Conservation (phyloP, 352 stramenopile species). For the Globisporangium paddicum region DNA sequence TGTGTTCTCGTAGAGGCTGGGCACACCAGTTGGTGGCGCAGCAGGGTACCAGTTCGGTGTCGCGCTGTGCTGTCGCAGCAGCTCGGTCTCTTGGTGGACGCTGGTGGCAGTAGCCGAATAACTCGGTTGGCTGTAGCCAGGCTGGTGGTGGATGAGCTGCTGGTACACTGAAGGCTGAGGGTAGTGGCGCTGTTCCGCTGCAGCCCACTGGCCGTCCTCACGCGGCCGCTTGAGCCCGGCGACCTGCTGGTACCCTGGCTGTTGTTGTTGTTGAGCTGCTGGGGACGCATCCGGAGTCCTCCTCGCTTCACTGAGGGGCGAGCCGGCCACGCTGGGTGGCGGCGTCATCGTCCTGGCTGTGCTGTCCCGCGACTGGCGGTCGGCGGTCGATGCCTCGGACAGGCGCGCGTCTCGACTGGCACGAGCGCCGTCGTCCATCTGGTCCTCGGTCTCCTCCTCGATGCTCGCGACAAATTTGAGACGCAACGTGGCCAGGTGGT, state of each 20-base stretch:
- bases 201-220: not conserved
- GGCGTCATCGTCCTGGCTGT: no score
- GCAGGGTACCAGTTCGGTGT: not conserved
- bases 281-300: not conserved
- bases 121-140: not conserved
- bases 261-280: not conserved
- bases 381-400: not conserved
- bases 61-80: not conserved
- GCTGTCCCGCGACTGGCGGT: not conserved
- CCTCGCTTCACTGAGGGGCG: not conserved
- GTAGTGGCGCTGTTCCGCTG: not conserved
- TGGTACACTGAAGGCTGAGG: not conserved
- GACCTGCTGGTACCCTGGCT: not conserved
- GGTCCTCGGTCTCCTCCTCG: constrained; percentile 33
- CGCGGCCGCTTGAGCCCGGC: not conserved
- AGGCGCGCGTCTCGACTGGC: not conserved
- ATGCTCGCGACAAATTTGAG: constrained; percentile 52
- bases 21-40: not conserved
- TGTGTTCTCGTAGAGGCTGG: not conserved
- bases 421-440: not conserved
- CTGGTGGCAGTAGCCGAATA: not conserved
- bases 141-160: not conserved
- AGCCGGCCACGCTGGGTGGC: no score
- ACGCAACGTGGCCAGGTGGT: constrained; percentile 36
- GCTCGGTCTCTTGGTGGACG: no score